Percentiles rank a stretch among this genome's conserved stretches.
These are phyloP conservation scores for Dothidotthia symphoricarpi DNA, from an alignment of 2,329 filamentous ascomycete genomes.

Conservation along the genomic window DNA sequence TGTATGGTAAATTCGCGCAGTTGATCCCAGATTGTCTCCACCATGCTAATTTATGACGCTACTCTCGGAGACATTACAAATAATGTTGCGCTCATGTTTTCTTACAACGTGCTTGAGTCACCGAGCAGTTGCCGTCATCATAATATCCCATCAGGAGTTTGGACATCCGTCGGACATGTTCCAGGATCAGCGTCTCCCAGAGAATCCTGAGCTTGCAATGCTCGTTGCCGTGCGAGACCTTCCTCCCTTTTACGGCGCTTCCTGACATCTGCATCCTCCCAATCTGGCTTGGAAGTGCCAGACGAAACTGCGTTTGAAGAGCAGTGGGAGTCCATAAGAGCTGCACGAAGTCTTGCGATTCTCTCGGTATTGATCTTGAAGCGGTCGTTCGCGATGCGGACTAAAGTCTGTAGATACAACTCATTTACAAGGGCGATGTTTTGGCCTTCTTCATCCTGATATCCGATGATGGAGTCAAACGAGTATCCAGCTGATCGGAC, in stretches of 20 bases:
- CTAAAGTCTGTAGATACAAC: constrained; percentile 65
- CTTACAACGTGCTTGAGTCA: too few relatives aligned
- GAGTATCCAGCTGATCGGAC: constrained; percentile 79
- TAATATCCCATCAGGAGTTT: too few relatives aligned
- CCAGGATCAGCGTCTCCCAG: neutral
- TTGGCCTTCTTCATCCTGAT: constrained; percentile 39
- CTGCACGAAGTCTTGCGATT: constrained; percentile 62
- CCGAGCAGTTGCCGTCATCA: too few relatives aligned
- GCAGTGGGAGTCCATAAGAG: constrained; percentile 44
- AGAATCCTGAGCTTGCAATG: constrained; percentile 12
- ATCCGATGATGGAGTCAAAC: constrained; percentile 78
- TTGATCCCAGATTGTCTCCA: too few relatives aligned
- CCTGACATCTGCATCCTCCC: constrained; percentile 44
- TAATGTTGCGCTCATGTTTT: too few relatives aligned
- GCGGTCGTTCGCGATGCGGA: constrained; percentile 70
- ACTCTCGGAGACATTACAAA: too few relatives aligned
- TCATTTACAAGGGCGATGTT: constrained; percentile 57
- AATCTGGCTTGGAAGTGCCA: constrained; percentile 26
- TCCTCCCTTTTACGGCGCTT: constrained; percentile 44
- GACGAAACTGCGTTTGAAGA: neutral
- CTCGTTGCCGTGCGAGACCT: constrained; percentile 52
- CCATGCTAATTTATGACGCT: too few relatives aligned
- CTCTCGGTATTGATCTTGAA: constrained; percentile 68
- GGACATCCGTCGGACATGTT: too few relatives aligned
- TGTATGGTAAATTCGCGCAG: too few relatives aligned